Conservation (phyloP, 257 asterid species). For the Catharanthus roseus region DNA sequence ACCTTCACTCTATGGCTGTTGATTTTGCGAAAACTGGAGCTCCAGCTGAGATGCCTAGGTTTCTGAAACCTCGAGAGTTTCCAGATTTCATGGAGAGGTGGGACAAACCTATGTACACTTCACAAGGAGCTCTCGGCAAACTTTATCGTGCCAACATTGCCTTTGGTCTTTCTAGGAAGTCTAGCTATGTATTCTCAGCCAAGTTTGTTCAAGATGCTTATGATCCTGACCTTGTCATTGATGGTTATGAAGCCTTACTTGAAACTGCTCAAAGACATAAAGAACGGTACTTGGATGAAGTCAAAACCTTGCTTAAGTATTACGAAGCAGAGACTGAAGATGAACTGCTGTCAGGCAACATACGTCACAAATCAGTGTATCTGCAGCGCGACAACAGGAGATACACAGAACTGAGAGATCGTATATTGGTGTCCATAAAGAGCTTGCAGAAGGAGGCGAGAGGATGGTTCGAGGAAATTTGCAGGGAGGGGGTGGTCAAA, state of each 20-base stretch:
- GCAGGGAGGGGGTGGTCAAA: slow-evolving; percentile 29
- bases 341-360: slow-evolving; percentile 78
- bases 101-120: slow-evolving; percentile 75
- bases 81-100: slow-evolving; percentile 95
- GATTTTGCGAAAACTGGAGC: slow-evolving; percentile 92
- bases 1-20: slow-evolving; percentile 97
- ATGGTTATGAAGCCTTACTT: slow-evolving; percentile 50
- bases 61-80: slow-evolving; percentile 63
- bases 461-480: slow-evolving; percentile 51
- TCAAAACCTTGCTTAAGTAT: slow-evolving; percentile 43
- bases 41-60: slow-evolving; percentile 90
- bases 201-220: slow-evolving; percentile 36
- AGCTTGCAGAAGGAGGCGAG: slow-evolving; percentile 66
- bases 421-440: slow-evolving; percentile 64
- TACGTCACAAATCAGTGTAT: slow-evolving; percentile 50
- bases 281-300: slow-evolving; percentile 53
- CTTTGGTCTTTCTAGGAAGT: slow-evolving; percentile 25
- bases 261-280: slow-evolving; percentile 55
- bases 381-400: slow-evolving; percentile 76
- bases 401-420: slow-evolving; percentile 71
- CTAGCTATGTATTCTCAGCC: slow-evolving; percentile 16
- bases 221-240: slow-evolving; percentile 58
- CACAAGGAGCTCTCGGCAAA: slow-evolving; percentile 66
- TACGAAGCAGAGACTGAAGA: slow-evolving; percentile 75
- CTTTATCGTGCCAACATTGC: slow-evolving; percentile 60